Evolutionary conservation across 495 filamentous ascomycete species (phyloP).

Genomic region (Sabuloglossum arenarium): DNA sequence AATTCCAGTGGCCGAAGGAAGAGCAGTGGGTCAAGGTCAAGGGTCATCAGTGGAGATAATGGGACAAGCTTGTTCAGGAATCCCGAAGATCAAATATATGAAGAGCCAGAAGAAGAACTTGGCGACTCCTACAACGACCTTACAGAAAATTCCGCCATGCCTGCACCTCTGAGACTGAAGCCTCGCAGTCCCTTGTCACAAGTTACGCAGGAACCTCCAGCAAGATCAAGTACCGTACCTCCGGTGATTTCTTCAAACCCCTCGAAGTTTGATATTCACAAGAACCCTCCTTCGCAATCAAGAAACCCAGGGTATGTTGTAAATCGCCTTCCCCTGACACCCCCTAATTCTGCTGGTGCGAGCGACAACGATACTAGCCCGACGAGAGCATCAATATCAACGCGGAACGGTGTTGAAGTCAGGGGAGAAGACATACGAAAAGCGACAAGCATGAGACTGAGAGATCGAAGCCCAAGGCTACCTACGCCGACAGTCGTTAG

Average conservation of each 20-base stretch:
- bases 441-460: conserved; percentile 78
- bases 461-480: conserved; percentile 64
- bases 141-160: conserved; percentile 21
- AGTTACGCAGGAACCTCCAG: conserved; percentile 15
- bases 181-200: conserved; percentile 27
- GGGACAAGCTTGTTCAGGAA: conserved; percentile 22
- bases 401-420: conserved; percentile 59
- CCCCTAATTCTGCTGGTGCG: conserved; percentile 6
- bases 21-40: conserved; percentile 15
- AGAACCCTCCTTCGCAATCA: conserved; percentile 55
- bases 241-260: conserved; percentile 28
- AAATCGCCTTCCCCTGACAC: conserved; percentile 29
- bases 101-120: conserved; percentile 41
- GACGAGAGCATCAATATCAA: conserved; percentile 14
- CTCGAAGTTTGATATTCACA: conserved; percentile 51
- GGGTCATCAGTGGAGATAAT: conserved; percentile 29
- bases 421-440: conserved; percentile 67
- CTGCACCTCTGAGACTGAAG: conserved; percentile 30
- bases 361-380: conserved; percentile 3
- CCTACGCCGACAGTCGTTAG: conserved; percentile 75
- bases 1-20: conserved; percentile 7
- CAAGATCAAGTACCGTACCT: conserved; percentile 24
- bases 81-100: conserved; percentile 71
- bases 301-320: conserved; percentile 49
- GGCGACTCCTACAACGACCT: conserved; percentile 7